Percentiles rank a stretch among this genome's conserved stretches.
Conservation (phyloP, 1,284 basidiomycete genomes). For the Gomphus bonarii region DNA sequence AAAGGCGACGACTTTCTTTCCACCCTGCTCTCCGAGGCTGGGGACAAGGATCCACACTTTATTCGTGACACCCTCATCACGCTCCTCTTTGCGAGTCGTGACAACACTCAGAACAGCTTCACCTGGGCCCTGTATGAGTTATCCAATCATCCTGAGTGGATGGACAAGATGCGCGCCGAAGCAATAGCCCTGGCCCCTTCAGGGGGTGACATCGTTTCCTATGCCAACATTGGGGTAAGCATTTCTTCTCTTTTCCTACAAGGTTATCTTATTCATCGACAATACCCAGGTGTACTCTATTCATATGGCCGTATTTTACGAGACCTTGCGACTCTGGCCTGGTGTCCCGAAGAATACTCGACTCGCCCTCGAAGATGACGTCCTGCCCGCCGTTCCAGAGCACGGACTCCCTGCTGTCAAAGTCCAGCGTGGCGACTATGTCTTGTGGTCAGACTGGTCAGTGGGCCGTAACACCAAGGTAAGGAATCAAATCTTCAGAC, state of each 20-base stretch:
- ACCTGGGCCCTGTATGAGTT: constrained; percentile 18
- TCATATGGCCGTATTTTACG: constrained; percentile 18
- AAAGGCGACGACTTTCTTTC: constrained; percentile 15
- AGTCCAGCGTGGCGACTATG: constrained; percentile 18
- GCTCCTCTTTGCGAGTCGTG: constrained; percentile 19
- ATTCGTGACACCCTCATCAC: constrained; percentile 19
- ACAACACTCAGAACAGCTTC: constrained; percentile 19
- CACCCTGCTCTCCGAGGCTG: constrained; percentile 10
- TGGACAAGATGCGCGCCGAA: constrained; percentile 17
- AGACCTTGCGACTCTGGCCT: constrained; percentile 21
- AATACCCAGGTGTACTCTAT: not conserved
- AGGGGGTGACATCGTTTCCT: not conserved
- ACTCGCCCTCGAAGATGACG: constrained; percentile 16
- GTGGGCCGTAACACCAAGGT: constrained; percentile 19
- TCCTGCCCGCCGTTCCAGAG: constrained; percentile 17
- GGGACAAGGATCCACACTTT: constrained; percentile 9
- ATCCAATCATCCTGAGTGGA: constrained; percentile 14
- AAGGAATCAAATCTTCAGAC: not conserved
- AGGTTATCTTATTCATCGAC: not conserved
- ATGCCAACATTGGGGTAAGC: not conserved
- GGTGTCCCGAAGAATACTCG: constrained; percentile 21
- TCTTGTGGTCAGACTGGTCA: constrained; percentile 20
- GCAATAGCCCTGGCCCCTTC: not conserved
- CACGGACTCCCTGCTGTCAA: constrained; percentile 13
- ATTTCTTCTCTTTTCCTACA: not conserved